A percentile compares a stretch with the other conserved stretches of the same genome.
Evolutionary conservation across 2,329 filamentous ascomycete species (phyloP).

Genomic region (Xylariaceae sp.): DNA sequence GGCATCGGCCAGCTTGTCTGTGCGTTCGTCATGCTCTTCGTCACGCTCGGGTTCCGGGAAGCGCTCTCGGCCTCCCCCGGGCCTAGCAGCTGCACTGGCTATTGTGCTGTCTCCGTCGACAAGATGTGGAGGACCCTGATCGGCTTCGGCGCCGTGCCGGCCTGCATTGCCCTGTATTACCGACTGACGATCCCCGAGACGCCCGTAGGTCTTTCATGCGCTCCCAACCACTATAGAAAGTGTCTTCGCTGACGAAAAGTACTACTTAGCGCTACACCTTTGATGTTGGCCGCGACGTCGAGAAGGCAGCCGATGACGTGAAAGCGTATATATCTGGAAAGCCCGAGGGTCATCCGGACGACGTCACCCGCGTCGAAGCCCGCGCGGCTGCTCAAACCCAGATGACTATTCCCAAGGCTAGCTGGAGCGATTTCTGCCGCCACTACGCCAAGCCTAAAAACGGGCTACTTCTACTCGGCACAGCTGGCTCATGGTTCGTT

Average conservation of each 20-base stretch:
- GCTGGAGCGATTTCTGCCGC: constrained; percentile 69
- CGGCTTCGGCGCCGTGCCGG: constrained; percentile 79
- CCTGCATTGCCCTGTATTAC: constrained; percentile 81
- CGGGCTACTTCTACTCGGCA: constrained; percentile 73
- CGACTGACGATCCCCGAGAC: constrained; percentile 81
- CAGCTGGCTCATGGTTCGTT: constrained; percentile 82
- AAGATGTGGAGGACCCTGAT: constrained; percentile 87
- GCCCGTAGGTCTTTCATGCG: constrained; percentile 48
- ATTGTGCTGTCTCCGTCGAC: constrained; percentile 72
- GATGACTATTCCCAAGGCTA: constrained; percentile 69
- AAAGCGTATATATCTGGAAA: constrained; percentile 73
- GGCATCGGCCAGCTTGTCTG: constrained; percentile 78
- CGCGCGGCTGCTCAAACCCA: constrained; percentile 55
- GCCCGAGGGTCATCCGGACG: constrained; percentile 65
- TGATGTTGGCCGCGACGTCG: constrained; percentile 74
- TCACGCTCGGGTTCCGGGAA: constrained; percentile 71
- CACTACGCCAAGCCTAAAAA: constrained; percentile 76
- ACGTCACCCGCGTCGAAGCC: constrained; percentile 63
- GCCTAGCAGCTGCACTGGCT: constrained; percentile 61
- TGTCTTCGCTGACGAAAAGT: constrained; percentile 9
- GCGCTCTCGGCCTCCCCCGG: constrained; percentile 57
- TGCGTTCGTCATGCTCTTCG: constrained; percentile 75
- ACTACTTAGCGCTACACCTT: constrained; percentile 71
- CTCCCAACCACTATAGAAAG: not conserved
- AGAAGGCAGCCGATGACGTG: constrained; percentile 73